Evolutionary conservation across 73 alveolate genomes (phyloP).

Genomic region (Breviolum minutum): DNA sequence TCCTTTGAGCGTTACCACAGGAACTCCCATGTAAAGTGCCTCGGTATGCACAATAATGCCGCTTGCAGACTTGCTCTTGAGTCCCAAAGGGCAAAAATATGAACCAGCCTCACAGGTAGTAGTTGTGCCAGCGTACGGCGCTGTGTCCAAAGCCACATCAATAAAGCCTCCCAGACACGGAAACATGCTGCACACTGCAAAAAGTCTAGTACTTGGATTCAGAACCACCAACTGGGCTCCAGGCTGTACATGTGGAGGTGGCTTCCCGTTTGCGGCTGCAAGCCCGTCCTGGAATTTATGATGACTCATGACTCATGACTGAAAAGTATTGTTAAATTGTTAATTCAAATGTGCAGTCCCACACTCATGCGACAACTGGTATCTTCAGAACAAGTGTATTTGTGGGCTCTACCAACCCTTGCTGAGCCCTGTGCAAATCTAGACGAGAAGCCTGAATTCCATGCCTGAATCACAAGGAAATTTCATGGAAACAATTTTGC

Average conservation of each 20-base stretch:
- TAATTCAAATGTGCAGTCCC: no score
- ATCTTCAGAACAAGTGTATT: not conserved
- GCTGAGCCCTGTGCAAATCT: constrained; percentile 50
- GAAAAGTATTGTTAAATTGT: not conserved
- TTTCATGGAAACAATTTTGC: not conserved
- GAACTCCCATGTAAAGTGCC: constrained; percentile 91
- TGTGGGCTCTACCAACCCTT: not conserved
- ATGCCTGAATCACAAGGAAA: not conserved
- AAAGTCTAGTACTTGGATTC: not conserved
- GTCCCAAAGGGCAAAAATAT: not conserved
- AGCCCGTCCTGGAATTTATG: constrained; percentile 31
- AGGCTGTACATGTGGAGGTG: constrained; percentile 82
- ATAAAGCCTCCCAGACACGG: constrained; percentile 25
- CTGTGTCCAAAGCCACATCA: constrained; percentile 84
- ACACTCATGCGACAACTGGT: not conserved
- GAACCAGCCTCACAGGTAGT: constrained; percentile 73
- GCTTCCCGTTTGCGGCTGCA: constrained; percentile 84
- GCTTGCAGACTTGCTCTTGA: not conserved
- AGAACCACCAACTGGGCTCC: not conserved
- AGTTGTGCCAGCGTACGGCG: constrained; percentile 92
- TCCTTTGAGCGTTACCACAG: constrained; percentile 76
- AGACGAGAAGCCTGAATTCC: constrained; percentile 61
- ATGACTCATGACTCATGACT: not conserved
- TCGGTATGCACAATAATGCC: not conserved
- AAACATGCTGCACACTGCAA: not conserved